These are phyloP conservation scores for Tephrocybe sp. DNA, from an alignment of 768 basidiomycete species.

Conservation along the genomic window DNA sequence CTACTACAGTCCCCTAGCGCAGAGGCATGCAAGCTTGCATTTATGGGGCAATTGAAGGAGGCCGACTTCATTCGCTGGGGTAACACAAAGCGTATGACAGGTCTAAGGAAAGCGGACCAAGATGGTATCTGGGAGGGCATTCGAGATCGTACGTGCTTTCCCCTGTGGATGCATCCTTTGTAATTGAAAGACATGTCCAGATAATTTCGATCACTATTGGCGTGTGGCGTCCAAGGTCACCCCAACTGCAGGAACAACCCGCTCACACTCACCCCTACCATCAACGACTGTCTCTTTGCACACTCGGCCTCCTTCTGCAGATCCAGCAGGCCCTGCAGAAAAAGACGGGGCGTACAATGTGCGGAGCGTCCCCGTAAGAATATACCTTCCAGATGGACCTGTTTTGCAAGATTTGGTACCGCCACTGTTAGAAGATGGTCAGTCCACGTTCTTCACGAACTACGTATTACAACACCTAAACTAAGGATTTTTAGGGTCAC, in stretches of 20 bases:
- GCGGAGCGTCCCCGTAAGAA: constrained; percentile 81
- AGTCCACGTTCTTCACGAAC: constrained; percentile 20
- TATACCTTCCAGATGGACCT: constrained; percentile 89
- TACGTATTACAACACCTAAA: background rate
- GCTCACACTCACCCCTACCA: constrained; percentile 55
- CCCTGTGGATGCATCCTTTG: background rate
- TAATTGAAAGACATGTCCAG: constrained; percentile 38
- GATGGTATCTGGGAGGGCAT: constrained; percentile 98
- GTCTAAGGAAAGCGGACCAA: constrained; percentile 86
- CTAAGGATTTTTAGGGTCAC: constrained; percentile 46
- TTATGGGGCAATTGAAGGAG: constrained; percentile 95
- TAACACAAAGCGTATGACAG: constrained; percentile 90
- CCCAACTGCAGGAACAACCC: constrained; percentile 68
- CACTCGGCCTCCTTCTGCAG: constrained; percentile 60
- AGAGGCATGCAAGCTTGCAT: constrained; percentile 89
- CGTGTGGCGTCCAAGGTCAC: constrained; percentile 90
- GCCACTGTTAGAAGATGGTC: constrained; percentile 76
- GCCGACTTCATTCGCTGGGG: constrained; percentile 98
- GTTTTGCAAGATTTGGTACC: constrained; percentile 88
- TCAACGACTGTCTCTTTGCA: constrained; percentile 60
- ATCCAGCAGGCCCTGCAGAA: constrained; percentile 52
- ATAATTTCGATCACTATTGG: constrained; percentile 96
- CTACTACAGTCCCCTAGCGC: constrained; percentile 75
- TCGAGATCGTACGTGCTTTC: constrained; percentile 73
- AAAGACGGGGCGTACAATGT: constrained; percentile 86